phyloP scores from a whole-genome alignment of 345 rosid genomes.

The Nasturtium officinale region DNA sequence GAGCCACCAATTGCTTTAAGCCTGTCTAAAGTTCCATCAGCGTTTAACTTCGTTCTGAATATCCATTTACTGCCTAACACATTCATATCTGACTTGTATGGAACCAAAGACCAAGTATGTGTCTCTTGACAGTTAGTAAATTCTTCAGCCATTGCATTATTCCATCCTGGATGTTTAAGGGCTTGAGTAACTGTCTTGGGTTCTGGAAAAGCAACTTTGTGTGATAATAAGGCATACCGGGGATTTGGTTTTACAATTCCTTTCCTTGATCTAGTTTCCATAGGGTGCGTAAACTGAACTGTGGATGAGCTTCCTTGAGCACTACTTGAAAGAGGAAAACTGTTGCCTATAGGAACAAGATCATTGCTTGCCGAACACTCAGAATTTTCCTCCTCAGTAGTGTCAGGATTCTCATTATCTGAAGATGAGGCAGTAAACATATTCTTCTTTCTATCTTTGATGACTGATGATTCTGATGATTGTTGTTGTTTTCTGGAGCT shows the following conservation, averaged over 20 bases:
- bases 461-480: no score
- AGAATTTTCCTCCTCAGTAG: no score
- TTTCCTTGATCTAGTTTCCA: neutral
- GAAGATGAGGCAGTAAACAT: no score
- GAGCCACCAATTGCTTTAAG: rapidly evolving
- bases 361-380: no score
- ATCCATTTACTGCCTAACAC: neutral
- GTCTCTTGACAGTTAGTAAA: rapidly evolving
- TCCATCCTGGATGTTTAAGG: neutral
- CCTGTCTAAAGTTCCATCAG: neutral
- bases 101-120: rapidly evolving
- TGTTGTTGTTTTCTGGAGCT: no score
- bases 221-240: rapidly evolving
- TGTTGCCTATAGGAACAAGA: no score
- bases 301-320: no score
- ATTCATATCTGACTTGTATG: neutral
- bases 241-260: neutral
- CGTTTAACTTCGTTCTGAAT: neutral
- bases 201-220: neutral
- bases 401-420: no score
- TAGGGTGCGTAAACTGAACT: no score
- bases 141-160: neutral
- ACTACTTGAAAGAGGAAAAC: no score
- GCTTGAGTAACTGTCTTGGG: neutral
- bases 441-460: no score